Base-by-base conservation (phyloP, 208 protist genomes). In the Hexamita inflata region DNA sequence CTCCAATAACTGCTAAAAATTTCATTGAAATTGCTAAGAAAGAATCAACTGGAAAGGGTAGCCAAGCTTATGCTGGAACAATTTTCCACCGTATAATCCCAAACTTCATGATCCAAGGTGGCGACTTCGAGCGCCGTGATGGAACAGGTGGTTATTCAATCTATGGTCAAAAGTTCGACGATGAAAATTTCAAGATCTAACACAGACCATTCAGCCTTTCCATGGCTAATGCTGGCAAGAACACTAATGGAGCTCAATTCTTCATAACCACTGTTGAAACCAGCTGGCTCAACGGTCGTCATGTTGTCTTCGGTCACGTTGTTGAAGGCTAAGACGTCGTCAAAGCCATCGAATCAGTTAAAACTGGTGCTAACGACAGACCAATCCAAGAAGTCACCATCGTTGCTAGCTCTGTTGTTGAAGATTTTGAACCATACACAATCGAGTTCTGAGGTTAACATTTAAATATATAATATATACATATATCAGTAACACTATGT, bases 131-230 rank as follows among this genome's bases (percentile, higher is more conserved):
- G 1, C 73, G 79, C 34, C 86, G 87, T 74, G 91, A 98, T 83
- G 94, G 94, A 59, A 94, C 85, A 28, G 94, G 94, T 75, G 93
- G 94, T 30, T 89, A 97, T 76, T 95, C 90, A 49, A 97, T 98
- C 86, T 98, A 97, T 86, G 94, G 94, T 19, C 75, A 81, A 9
- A 82, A 81, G 74, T 93, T 94, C 35, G 88, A 89, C 0, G 91
- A 94, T 73, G 92, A 96, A 77, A 92, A 90, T n/a, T 93, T 94
- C 68, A 79, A 83, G 0, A 79, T 94, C 0, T 73, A 79, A n/a
- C 91, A 96, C 73, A 83, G 49, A 15, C 1, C 15, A 38, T 75
- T 75, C 26, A 29, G 67, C 24, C 60, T 88, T 39, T 86, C 83
- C 13, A 89, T 88, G 85, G 83, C 83, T n/a, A 88, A 88, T 74